Percentiles rank a stretch among this genome's conserved stretches.
These are phyloP conservation scores for Dysphania ambrosioides DNA, from an alignment of 148 eudicot genomes.

Conservation along the genomic window DNA sequence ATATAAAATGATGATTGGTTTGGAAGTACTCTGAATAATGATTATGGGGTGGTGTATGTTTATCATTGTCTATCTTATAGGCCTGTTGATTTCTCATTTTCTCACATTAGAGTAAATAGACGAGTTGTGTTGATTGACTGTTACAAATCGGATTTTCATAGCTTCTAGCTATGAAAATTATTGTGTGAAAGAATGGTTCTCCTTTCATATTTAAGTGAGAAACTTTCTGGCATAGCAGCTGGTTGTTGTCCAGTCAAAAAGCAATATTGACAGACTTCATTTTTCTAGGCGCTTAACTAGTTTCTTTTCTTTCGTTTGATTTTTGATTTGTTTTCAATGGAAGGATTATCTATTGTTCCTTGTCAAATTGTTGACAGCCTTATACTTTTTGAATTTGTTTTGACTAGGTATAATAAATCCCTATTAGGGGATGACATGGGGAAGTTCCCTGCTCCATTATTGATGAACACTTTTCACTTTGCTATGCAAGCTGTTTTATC, in stretches of 20 bases:
- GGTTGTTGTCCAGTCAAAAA: neutral
- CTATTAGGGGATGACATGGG: constrained; percentile 89
- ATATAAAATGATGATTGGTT: neutral
- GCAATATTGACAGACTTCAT: neutral
- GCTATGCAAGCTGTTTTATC: constrained; percentile 92
- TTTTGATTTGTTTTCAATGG: neutral
- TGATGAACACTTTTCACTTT: constrained; percentile 96
- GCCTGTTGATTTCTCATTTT: neutral
- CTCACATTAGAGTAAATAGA: neutral
- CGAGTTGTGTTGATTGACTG: neutral
- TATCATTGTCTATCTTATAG: neutral
- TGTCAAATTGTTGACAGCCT: neutral
- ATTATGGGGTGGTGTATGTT: neutral
- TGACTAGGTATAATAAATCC: constrained; percentile 79
- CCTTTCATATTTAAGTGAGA: neutral
- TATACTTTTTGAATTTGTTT: constrained; percentile 11
- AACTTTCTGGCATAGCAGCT: neutral
- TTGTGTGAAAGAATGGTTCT: neutral
- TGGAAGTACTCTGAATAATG: neutral
- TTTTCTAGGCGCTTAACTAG: neutral
- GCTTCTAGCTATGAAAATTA: neutral
- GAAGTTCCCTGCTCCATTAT: constrained; percentile 89
- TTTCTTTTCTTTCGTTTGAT: neutral
- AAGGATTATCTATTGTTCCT: neutral
- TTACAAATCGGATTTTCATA: neutral